phyloP scores from a whole-genome alignment of 1,139 yeast species.

The Yamadazyma triangularis region DNA sequence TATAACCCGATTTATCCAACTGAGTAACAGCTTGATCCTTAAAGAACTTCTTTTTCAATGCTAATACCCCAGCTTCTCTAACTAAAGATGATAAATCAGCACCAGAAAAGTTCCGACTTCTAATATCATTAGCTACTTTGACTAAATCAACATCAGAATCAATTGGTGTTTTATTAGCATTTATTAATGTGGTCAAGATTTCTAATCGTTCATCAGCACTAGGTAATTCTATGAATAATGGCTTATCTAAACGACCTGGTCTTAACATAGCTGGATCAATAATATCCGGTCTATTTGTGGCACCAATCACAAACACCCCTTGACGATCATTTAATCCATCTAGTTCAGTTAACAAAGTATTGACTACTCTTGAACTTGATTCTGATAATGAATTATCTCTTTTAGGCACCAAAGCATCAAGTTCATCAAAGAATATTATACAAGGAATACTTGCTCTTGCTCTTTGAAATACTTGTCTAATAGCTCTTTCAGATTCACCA shows the following conservation, averaged over 20 bases:
- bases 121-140: slow-evolving; percentile 63
- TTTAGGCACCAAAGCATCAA: slow-evolving; percentile 93
- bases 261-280: slow-evolving; percentile 97
- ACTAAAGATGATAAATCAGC: slow-evolving; percentile 92
- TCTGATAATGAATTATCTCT: slow-evolving; percentile 87
- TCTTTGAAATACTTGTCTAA: slow-evolving; percentile 88
- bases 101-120: slow-evolving; percentile 89
- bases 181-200: slow-evolving; percentile 72
- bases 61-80: slow-evolving; percentile 87
- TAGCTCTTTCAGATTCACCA: slow-evolving; percentile 94
- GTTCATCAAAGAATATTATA: slow-evolving; percentile 91
- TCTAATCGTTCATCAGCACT: slow-evolving; percentile 72
- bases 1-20: slow-evolving; percentile 42
- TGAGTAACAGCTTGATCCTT: slow-evolving; percentile 45
- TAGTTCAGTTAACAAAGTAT: slow-evolving; percentile 85
- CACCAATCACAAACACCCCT: slow-evolving; percentile 93
- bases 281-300: slow-evolving; percentile 97
- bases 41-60: slow-evolving; percentile 71
- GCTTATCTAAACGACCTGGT: slow-evolving; percentile 94
- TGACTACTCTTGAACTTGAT: slow-evolving; percentile 90
- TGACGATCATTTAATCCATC: slow-evolving; percentile 92
- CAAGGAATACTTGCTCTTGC: slow-evolving; percentile 96
- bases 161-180: slow-evolving; percentile 72
- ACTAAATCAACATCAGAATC: slow-evolving; percentile 57
- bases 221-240: slow-evolving; percentile 87